Evolutionary conservation across 1,139 yeast species (phyloP).

Genomic region (Candida labiduridarum): DNA sequence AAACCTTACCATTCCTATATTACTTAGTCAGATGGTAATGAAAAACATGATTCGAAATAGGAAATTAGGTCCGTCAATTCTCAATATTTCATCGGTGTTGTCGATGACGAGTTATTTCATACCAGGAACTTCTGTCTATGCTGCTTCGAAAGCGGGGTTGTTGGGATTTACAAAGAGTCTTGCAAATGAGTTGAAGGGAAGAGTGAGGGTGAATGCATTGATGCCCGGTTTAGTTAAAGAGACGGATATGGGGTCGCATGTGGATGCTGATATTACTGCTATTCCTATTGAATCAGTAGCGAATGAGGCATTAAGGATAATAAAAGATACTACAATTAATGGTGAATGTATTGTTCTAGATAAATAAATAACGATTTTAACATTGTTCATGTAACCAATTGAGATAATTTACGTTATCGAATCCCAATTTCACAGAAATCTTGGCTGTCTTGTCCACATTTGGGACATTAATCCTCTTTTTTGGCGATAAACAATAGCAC

Average conservation of each 20-base stretch:
- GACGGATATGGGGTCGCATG: slow-evolving; percentile 66
- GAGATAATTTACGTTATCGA: slow-evolving; percentile 1
- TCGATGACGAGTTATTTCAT: slow-evolving; percentile 43
- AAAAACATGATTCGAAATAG: slow-evolving; percentile 11
- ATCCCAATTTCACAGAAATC: slow-evolving; percentile 1
- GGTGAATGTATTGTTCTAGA: slow-evolving; percentile 37
- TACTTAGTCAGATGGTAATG: slow-evolving; percentile 48
- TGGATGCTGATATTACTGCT: slow-evolving; percentile 17
- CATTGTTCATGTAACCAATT: background rate
- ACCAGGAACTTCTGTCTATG: slow-evolving; percentile 74
- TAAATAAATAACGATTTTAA: background rate
- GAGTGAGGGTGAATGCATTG: slow-evolving; percentile 60
- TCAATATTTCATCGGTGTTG: slow-evolving; percentile 77
- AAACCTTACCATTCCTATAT: slow-evolving; percentile 69
- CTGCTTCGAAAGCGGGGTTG: slow-evolving; percentile 82
- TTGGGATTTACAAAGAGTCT: slow-evolving; percentile 65
- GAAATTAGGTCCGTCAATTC: slow-evolving; percentile 28
- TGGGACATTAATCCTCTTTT: background rate
- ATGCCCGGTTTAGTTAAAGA: slow-evolving; percentile 73
- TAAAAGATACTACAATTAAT: slow-evolving; percentile 35
- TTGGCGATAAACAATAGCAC: background rate
- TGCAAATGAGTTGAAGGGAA: slow-evolving; percentile 62
- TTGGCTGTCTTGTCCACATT: background rate
- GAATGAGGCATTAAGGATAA: slow-evolving; percentile 28
- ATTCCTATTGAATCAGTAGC: slow-evolving; percentile 29